These are phyloP conservation scores for Musa troglodytarum DNA, from an alignment of 176 grass and related monocot species.

Conservation along the genomic window DNA sequence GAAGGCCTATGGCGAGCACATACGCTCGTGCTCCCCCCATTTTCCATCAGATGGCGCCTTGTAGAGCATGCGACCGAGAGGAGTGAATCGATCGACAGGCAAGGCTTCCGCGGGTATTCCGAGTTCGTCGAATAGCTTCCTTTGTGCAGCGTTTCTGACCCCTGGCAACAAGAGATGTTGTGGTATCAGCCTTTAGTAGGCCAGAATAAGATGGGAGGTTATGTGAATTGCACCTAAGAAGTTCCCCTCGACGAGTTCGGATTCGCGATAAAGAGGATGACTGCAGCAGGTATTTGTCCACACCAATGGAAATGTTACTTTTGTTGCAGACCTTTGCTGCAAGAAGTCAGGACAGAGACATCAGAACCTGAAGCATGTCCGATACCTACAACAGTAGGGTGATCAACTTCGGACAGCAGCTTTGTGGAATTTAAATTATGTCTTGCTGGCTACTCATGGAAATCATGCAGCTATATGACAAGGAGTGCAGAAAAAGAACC, in stretches of 20 bases:
- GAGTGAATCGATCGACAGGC: constrained; percentile 70
- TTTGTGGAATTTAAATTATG: background rate
- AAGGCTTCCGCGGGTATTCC: constrained; percentile 72
- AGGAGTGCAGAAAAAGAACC: too few relatives aligned
- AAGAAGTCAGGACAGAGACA: constrained; percentile 15
- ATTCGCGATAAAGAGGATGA: constrained; percentile 91
- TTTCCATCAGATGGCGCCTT: constrained; percentile 91
- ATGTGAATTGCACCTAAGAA: constrained; percentile 45
- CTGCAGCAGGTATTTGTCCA: constrained; percentile 99
- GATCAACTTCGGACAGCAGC: too few relatives aligned
- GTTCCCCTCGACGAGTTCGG: constrained; percentile 86
- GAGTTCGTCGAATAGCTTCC: constrained; percentile 84
- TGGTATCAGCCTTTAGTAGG: background rate
- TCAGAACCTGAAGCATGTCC: background rate
- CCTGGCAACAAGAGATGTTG: constrained; percentile 28
- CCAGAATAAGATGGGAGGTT: background rate
- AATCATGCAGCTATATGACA: too few relatives aligned
- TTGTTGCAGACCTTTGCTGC: constrained; percentile 87
- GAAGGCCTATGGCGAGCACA: background rate
- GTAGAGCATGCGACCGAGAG: constrained; percentile 88
- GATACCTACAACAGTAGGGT: too few relatives aligned
- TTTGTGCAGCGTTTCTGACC: constrained; percentile 87
- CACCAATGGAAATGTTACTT: constrained; percentile 93
- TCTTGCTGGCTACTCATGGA: background rate
- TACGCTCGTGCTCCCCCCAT: constrained; percentile 95